A percentile compares a stretch with the other conserved stretches of the same genome.
Evolutionary conservation across 768 basidiomycete genomes (phyloP).

Genomic region (Auricularia cornea): DNA sequence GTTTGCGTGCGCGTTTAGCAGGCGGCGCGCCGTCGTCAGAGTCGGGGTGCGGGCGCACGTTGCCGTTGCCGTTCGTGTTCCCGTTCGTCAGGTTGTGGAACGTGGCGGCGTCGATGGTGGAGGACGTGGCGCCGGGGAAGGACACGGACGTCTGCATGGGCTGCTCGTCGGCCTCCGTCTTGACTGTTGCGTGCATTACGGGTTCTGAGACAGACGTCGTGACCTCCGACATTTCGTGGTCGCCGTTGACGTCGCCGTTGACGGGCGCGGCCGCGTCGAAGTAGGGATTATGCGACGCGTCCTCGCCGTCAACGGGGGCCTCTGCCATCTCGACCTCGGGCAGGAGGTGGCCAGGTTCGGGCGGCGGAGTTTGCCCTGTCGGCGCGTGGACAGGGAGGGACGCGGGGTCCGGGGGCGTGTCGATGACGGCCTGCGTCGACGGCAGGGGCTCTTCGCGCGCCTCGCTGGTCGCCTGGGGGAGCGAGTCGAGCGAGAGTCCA

Average conservation of each 20-base stretch:
- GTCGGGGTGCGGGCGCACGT: constrained; percentile 6
- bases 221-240: constrained; percentile 17
- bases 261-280: constrained; percentile 5
- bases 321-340: constrained; percentile 57
- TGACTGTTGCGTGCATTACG: constrained; percentile 1
- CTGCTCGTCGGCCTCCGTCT: constrained; percentile 18
- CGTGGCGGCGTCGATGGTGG: neutral
- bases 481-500: neutral
- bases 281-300: neutral
- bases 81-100: neutral
- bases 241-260: constrained; percentile 11
- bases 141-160: constrained; percentile 22
- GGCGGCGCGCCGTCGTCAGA: constrained; percentile 58
- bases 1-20: constrained; percentile 69
- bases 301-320: constrained; percentile 8
- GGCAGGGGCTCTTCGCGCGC: constrained; percentile 51
- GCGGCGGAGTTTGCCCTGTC: constrained; percentile 37
- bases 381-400: constrained; percentile 38
- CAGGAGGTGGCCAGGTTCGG: constrained; percentile 35
- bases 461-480: constrained; percentile 50
- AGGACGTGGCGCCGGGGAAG: constrained; percentile 6
- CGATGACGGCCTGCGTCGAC: constrained; percentile 37
- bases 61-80: neutral
- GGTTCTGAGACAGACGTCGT: constrained; percentile 22
- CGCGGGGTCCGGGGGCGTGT: constrained; percentile 40